Conservation (phyloP, 768 basidiomycete genomes). For the Leccinum boreale region DNA sequence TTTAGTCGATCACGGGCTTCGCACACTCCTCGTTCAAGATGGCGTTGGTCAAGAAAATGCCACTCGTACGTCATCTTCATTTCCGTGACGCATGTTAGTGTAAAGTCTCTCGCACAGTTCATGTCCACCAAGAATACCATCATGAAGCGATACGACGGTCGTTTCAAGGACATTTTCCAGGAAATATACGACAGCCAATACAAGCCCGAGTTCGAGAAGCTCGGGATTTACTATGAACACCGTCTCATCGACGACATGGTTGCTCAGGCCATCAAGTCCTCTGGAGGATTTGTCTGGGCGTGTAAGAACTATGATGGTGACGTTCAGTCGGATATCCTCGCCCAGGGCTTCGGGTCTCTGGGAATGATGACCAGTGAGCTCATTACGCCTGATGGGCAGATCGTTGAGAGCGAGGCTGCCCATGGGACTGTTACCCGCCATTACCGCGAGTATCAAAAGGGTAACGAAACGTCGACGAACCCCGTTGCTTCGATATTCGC, state of each 20-base stretch:
- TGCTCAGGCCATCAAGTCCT: slow-evolving; percentile 94
- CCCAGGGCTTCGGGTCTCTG: slow-evolving; percentile 93
- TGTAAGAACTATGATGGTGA: slow-evolving; percentile 83
- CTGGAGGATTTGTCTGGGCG: slow-evolving; percentile 86
- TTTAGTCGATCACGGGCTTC: slow-evolving; percentile 86
- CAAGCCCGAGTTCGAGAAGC: slow-evolving; percentile 63
- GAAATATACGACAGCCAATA: slow-evolving; percentile 87
- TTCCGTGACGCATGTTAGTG: slow-evolving; percentile 2
- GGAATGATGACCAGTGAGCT: slow-evolving; percentile 99
- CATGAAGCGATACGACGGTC: slow-evolving; percentile 95
- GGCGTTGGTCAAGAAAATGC: slow-evolving; percentile 78
- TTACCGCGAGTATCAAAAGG: slow-evolving; percentile 97
- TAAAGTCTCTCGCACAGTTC: slow-evolving; percentile 47
- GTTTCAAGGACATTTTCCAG: slow-evolving; percentile 99
- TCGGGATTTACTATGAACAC: slow-evolving; percentile 90
- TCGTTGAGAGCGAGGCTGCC: slow-evolving; percentile 94
- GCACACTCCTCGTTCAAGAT: slow-evolving; percentile 99
- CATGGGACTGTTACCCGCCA: slow-evolving; percentile 97
- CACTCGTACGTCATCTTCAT: slow-evolving; percentile 46
- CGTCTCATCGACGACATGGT: slow-evolving; percentile 98
- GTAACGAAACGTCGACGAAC: slow-evolving; percentile 97
- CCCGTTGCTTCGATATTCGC: slow-evolving; percentile 98
- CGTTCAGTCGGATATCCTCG: slow-evolving; percentile 89
- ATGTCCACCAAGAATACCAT: slow-evolving; percentile 99
- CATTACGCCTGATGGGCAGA: slow-evolving; percentile 89